Percentiles rank a stretch among this genome's conserved stretches.
Conservation (phyloP, 1,139 yeast genomes). For the Kluyveromyces marxianus region DNA sequence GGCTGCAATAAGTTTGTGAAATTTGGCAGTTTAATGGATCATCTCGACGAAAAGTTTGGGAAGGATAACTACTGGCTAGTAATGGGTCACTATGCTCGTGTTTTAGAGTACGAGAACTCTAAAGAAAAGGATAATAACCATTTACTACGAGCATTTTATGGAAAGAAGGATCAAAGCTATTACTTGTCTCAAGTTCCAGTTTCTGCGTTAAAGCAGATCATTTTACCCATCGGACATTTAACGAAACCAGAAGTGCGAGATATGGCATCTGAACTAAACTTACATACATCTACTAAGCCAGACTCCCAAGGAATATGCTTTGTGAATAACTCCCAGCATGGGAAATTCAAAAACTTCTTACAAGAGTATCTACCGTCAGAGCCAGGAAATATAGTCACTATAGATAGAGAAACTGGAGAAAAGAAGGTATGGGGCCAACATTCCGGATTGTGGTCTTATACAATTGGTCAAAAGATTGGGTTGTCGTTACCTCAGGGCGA, state of each 20-base stretch:
- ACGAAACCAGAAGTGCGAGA: conserved; percentile 68
- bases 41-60: conserved; percentile 38
- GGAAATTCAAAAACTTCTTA: conserved; percentile 69
- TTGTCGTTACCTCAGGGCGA: conserved; percentile 82
- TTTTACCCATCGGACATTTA: conserved; percentile 76
- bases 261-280: conserved; percentile 43
- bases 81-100: conserved; percentile 86
- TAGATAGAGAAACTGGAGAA: conserved; percentile 34
- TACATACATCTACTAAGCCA: conserved; percentile 69
- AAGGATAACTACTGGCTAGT: conserved; percentile 68
- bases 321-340: conserved; percentile 56
- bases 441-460: conserved; percentile 86
- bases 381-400: conserved; percentile 73
- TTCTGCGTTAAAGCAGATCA: conserved; percentile 39
- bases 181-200: conserved; percentile 65
- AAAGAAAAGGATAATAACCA: conserved; percentile 35
- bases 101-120: conserved; percentile 32
- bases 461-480: conserved; percentile 82
- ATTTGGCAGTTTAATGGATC: conserved; percentile 67
- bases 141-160: conserved; percentile 53
- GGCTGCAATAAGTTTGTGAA: conserved; percentile 80
- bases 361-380: conserved; percentile 62
- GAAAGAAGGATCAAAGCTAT: conserved; percentile 81
- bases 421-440: conserved; percentile 77
- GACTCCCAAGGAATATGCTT: conserved; percentile 96